phyloP scores from a whole-genome alignment of 2,329 filamentous ascomycete species.

The Periconia macrospinosa region DNA sequence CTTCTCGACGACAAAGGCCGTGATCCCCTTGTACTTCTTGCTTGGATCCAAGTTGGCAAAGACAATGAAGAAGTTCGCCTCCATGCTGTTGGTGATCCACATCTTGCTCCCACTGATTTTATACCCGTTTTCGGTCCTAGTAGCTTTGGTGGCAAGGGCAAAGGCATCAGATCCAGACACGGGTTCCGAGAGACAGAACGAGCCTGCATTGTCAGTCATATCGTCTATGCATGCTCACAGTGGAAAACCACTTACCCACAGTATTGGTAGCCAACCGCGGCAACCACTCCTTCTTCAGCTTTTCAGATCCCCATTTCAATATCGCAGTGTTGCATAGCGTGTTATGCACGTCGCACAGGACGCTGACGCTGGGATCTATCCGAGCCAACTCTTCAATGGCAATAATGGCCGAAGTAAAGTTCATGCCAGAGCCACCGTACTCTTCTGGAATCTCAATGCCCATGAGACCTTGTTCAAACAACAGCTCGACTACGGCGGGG shows the following conservation, averaged over 20 bases:
- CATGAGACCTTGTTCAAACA: conserved; percentile 98
- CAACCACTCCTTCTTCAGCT: conserved; percentile 81
- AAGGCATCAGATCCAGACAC: conserved; percentile 95
- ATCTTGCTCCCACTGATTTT: conserved; percentile 92
- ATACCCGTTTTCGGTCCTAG: conserved; percentile 80
- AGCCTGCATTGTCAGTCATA: conserved; percentile 50
- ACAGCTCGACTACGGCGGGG: conserved; percentile 79
- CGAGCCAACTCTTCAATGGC: conserved; percentile 95
- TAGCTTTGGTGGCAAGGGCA: conserved; percentile 87
- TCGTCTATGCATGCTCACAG: neutral
- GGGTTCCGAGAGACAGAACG: conserved; percentile 91
- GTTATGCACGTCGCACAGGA: conserved; percentile 97
- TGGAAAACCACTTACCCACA: conserved; percentile 56
- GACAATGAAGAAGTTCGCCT: conserved; percentile 93
- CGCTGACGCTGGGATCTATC: conserved; percentile 91
- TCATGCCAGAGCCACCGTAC: conserved; percentile 96
- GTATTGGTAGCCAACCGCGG: conserved; percentile 89
- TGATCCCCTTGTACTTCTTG: conserved; percentile 96
- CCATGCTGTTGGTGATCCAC: conserved; percentile 99
- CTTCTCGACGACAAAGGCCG: conserved; percentile 94
- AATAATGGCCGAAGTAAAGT: conserved; percentile 94
- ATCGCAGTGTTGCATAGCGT: conserved; percentile 95
- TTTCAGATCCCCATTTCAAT: conserved; percentile 77
- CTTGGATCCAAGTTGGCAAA: conserved; percentile 93
- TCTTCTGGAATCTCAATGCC: conserved; percentile 96